These are phyloP conservation scores for Camellia japonica DNA, from an alignment of 148 eudicot genomes.

Conservation along the genomic window DNA sequence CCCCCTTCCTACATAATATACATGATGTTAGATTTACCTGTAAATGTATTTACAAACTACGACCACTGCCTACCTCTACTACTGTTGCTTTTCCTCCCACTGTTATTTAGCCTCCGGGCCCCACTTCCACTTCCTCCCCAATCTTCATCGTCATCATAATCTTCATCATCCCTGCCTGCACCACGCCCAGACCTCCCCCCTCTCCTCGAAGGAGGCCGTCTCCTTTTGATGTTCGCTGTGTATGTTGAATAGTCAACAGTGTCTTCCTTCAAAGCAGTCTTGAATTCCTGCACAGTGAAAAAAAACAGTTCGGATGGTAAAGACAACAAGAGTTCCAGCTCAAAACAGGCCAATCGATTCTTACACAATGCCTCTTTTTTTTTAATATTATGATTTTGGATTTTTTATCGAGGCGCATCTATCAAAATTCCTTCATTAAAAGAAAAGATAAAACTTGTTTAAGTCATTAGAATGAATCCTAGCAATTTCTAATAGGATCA, in stretches of 20 bases:
- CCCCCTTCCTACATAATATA: slow-evolving; percentile 45
- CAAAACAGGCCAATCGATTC: background rate
- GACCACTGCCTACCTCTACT: slow-evolving; percentile 51
- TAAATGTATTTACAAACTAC: slow-evolving; percentile 52
- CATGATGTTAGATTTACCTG: slow-evolving; percentile 78
- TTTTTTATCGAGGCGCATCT: too few relatives aligned
- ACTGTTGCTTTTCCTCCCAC: slow-evolving; percentile 46
- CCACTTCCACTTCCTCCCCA: slow-evolving; percentile 32
- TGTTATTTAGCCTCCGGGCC: slow-evolving; percentile 32
- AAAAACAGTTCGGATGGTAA: background rate
- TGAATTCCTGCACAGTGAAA: slow-evolving; percentile 57
- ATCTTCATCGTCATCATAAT: slow-evolving; percentile 49
- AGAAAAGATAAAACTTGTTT: background rate
- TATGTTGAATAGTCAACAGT: slow-evolving; percentile 89
- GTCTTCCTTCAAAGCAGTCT: slow-evolving; percentile 86
- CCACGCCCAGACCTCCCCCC: slow-evolving; percentile 47
- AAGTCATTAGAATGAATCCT: too few relatives aligned
- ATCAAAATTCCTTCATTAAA: too few relatives aligned
- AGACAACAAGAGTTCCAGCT: background rate
- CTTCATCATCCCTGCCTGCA: slow-evolving; percentile 41
- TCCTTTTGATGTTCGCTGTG: slow-evolving; percentile 82
- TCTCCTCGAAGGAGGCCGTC: slow-evolving; percentile 71
- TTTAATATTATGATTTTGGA: too few relatives aligned
- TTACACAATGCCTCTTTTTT: too few relatives aligned
- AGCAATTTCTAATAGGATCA: too few relatives aligned